Base-by-base conservation (phyloP, 1,139 yeast genomes). In the Starmera stellimalicola region DNA sequence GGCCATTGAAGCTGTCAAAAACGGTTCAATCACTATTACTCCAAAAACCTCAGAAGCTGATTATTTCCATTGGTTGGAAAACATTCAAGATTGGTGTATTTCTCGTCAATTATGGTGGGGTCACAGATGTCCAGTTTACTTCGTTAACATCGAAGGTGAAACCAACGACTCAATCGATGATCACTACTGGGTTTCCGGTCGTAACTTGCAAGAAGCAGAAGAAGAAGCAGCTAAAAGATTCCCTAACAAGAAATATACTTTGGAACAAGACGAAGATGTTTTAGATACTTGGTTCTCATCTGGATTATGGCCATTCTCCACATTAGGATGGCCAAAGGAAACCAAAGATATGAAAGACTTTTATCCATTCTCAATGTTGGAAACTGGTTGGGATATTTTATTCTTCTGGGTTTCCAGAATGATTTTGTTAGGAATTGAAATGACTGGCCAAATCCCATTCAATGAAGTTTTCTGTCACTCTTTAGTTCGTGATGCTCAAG, bases 31-130 rank as follows among this genome's bases (percentile, higher is more conserved):
- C 50, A 73, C 75, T 38, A 85, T 91, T 51, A 65, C 76, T 37
- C 98, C 98, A 48, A 81, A 83, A 62, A 68, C 88, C 18, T 87
- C 95, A 8, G 95, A 87, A 64, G 73, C 81, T 41, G 98, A 91
- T 64, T 91, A 81, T 62, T 82, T 80, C 78, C 85, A 79, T 59
- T 91, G 98, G 98, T 68, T 91, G 60, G 94, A 80, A 57, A 84
- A 87, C 61, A 82, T 88, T 47, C 97, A 93, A 67, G 98, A 91
- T 65, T 91, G 98, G 98, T 91, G 98, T 77, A 87, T 91, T 45
- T 91, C 97, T 20, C 83, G 98, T 65, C 98, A 91, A 68, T 73
- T 91, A 54, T 91, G 98, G 98, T 91, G 98, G 98, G 98, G 98
- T 46, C 98, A 91, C 66, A 78, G 97, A 66, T 85, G 95, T 62